Percentiles rank a stretch among this genome's conserved stretches.
Conservation (phyloP, 2,329 filamentous ascomycete genomes). For the Apiospora koreana region DNA sequence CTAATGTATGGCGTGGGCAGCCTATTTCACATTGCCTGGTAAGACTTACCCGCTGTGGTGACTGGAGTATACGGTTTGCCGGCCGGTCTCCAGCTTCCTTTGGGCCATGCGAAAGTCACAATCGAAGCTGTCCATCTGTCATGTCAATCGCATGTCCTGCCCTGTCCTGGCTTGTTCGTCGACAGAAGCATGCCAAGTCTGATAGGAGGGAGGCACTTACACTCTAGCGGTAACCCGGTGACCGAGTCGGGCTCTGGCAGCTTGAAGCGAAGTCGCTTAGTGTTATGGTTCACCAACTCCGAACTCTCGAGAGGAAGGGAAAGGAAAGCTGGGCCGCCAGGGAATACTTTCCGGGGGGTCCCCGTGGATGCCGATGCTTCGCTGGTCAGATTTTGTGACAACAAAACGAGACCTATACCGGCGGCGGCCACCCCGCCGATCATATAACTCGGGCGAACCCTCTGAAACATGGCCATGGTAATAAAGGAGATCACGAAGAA, state of each 20-base stretch:
- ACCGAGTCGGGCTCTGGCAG: conserved; percentile 47
- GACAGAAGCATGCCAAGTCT: no score
- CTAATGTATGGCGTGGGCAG: background rate
- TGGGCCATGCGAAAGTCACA: conserved; percentile 60
- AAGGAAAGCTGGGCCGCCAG: conserved; percentile 41
- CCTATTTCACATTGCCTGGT: no score
- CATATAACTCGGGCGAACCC: background rate
- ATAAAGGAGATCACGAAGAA: background rate
- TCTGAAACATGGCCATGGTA: conserved; percentile 7
- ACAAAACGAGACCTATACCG: conserved; percentile 25
- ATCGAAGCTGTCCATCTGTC: conserved; percentile 48
- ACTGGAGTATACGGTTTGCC: conserved; percentile 69
- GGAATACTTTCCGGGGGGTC: conserved; percentile 32
- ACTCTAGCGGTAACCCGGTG: conserved; percentile 53
- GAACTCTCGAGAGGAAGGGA: conserved; percentile 51
- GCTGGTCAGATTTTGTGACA: conserved; percentile 24
- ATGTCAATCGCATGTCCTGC: background rate
- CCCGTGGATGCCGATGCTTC: conserved; percentile 28
- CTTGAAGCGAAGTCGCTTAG: conserved; percentile 57
- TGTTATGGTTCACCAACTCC: conserved; percentile 59
- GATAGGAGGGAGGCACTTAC: conserved; percentile 34
- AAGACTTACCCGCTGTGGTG: conserved; percentile 45
- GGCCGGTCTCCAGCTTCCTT: conserved; percentile 58
- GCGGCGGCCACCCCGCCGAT: conserved; percentile 19
- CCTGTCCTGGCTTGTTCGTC: background rate